Conservation (phyloP, 2,329 filamentous ascomycete species). For the Pestalotiopsis sp. region DNA sequence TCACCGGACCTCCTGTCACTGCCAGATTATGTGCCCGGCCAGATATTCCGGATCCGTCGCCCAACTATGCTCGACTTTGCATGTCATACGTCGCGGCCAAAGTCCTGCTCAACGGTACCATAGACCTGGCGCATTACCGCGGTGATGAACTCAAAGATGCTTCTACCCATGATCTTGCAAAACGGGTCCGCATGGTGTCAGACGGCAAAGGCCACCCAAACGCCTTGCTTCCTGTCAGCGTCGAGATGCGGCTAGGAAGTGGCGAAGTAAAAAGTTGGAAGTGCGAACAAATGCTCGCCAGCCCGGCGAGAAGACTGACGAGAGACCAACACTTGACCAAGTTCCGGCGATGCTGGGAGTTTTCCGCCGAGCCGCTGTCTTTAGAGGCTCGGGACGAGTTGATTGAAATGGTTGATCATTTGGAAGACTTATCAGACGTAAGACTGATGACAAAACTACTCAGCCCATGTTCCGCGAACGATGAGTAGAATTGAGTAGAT, state of each 20-base stretch:
- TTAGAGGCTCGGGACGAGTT: background rate
- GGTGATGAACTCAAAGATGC: constrained; percentile 9
- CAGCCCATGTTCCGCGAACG: background rate
- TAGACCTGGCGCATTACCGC: constrained; percentile 16
- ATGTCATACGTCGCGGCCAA: constrained; percentile 15
- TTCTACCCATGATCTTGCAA: constrained; percentile 9
- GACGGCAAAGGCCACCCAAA: constrained; percentile 1
- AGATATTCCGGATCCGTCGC: constrained; percentile 9
- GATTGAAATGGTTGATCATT: constrained; percentile 11
- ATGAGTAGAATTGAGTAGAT: background rate
- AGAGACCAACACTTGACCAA: constrained; percentile 15
- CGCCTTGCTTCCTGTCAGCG: constrained; percentile 11
- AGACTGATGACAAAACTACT: background rate
- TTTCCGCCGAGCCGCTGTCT: constrained; percentile 11
- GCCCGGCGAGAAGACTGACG: constrained; percentile 7
- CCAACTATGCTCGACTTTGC: constrained; percentile 15
- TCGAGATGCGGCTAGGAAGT: constrained; percentile 10
- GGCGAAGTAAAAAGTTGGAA: constrained; percentile 9
- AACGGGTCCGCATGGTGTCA: constrained; percentile 9
- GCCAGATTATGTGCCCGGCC: constrained; percentile 10
- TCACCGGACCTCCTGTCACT: constrained; percentile 13
- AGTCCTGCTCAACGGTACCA: constrained; percentile 7
- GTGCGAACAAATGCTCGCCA: constrained; percentile 16
- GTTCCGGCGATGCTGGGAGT: constrained; percentile 14
- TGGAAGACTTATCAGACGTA: constrained; percentile 12